Base-by-base conservation (phyloP, 1,139 yeast species). In the Pichia sp. region DNA sequence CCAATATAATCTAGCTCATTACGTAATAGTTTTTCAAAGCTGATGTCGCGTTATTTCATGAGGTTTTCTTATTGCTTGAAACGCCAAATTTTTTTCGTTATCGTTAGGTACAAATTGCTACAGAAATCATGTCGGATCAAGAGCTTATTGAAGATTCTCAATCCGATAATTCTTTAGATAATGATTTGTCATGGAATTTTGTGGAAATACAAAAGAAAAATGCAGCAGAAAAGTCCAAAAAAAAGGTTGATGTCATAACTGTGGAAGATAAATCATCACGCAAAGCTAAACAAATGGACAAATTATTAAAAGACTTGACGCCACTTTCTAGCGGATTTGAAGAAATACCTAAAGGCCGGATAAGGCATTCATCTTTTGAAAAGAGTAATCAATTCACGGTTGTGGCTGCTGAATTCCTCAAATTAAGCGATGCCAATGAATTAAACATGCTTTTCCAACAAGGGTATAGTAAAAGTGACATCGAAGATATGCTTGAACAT, bases 381-480 rank as follows among this genome's bases (percentile, higher is more conserved):
- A 64, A 61, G 38, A 49, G 62, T 10, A 64, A 62, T 45, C 60
- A 59, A 11, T 62, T 56, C 41, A 61, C 64, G 0, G 59, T 59
- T 1, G 60, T 59, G 44, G 52, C 64, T 1, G 60, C 65, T 0
- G 61, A 56, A 28, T 61, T 56, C 40, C 45, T 63, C 27, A 51
- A 52, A 16, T 44, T 63, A 11, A 53, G 62, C 6, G 36, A 59
- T 1, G 50, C 49, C 33, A 29, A 45, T 1, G 54, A 59, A n/a
- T 45, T 63, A 31, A 60, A 61, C 33, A n/a, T 36, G 26, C 40
- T 54, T 1, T 51, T 57, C 3, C 46, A 45, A 26, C 41, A 35
- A 1, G 60, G 58, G 1, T 39, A 39, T 3, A 40, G 60, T 0
- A 64, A 57, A 38, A 52, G 50, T 3, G 50, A 54, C 28, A 60